Evolutionary conservation across 164 flowering plant species (phyloP).

Genomic region (Dillenia suffruticosa): DNA sequence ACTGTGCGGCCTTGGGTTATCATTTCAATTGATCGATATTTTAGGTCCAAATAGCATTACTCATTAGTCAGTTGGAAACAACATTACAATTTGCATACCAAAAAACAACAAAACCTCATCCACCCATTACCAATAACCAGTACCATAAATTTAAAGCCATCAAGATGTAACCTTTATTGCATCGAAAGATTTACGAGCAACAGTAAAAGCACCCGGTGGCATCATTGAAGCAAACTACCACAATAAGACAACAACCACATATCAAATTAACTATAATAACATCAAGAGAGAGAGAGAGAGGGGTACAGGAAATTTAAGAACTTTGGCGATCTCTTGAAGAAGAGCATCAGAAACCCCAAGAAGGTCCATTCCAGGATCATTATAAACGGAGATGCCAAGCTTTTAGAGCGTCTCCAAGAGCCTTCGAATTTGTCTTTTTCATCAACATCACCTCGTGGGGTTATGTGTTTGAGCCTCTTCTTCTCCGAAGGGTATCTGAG

Average conservation of each 20-base stretch:
- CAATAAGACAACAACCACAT: slow-evolving; percentile 1
- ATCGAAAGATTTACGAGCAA: slow-evolving; percentile 90
- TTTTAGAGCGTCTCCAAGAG: slow-evolving; percentile 77
- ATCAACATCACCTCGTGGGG: slow-evolving; percentile 13
- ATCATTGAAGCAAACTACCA: slow-evolving; percentile 81
- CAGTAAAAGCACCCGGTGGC: slow-evolving; percentile 76
- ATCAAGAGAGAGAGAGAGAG: neutral
- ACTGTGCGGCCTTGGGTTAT: no score
- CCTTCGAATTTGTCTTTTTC: slow-evolving; percentile 57
- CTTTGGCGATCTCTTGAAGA: slow-evolving; percentile 76
- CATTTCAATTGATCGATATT: no score
- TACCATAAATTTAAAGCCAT: no score
- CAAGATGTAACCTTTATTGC: slow-evolving; percentile 75
- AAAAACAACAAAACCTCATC: no score
- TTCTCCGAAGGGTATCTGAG: slow-evolving; percentile 94
- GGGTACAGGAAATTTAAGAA: slow-evolving; percentile 85
- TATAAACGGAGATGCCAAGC: slow-evolving; percentile 59
- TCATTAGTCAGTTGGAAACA: no score
- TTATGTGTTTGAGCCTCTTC: slow-evolving; percentile 57
- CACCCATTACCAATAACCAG: no score
- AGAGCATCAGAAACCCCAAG: slow-evolving; percentile 56
- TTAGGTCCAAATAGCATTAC: no score
- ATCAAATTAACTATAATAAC: neutral
- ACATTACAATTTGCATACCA: no score
- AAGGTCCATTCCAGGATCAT: slow-evolving; percentile 86